A percentile compares a stretch with the other conserved stretches of the same genome.
Conservation (phyloP, 2,329 filamentous ascomycete species). For the Penicillium sp. region DNA sequence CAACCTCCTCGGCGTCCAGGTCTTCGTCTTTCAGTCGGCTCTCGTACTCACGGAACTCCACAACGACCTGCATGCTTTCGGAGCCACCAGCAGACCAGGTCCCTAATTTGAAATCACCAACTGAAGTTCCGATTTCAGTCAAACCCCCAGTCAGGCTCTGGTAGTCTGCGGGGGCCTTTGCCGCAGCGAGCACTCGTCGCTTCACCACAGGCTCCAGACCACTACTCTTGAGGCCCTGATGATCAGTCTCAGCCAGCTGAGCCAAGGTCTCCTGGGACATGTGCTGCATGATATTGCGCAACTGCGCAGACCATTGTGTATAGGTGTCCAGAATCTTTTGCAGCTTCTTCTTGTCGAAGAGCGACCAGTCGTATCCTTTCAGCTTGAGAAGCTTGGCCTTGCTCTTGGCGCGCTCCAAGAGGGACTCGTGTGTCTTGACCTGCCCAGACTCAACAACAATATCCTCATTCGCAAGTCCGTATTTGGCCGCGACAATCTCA, state of each 20-base stretch:
- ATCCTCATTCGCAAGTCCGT: constrained; percentile 14
- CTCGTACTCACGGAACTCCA: constrained; percentile 26
- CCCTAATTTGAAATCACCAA: constrained; percentile 18
- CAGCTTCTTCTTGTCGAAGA: constrained; percentile 28
- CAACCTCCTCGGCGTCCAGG: constrained; percentile 21
- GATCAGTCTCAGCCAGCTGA: constrained; percentile 8
- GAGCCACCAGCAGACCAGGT: constrained; percentile 11
- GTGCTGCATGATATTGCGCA: constrained; percentile 27
- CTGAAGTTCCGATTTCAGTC: constrained; percentile 13
- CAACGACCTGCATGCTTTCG: constrained; percentile 13
- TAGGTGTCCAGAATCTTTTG: constrained; percentile 20
- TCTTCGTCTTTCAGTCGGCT: constrained; percentile 17
- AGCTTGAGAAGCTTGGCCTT: constrained; percentile 20
- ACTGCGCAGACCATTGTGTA: constrained; percentile 21
- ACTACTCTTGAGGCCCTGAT: constrained; percentile 16
- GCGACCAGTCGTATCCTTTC: constrained; percentile 27
- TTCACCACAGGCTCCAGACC: constrained; percentile 23
- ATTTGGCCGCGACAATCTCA: constrained; percentile 16
- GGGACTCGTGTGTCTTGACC: constrained; percentile 15
- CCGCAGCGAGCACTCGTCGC: constrained; percentile 17
- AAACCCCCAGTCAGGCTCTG: constrained; percentile 17
- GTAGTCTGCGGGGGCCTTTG: constrained; percentile 18
- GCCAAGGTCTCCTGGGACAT: constrained; percentile 22
- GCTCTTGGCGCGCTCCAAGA: constrained; percentile 20
- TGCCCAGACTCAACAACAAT: constrained; percentile 6